Evolutionary conservation across 805 yeast genomes (phyloP), one percentile per base, ranked within the genome.

Genomic region (Priceomyces melissophilus): DNA sequence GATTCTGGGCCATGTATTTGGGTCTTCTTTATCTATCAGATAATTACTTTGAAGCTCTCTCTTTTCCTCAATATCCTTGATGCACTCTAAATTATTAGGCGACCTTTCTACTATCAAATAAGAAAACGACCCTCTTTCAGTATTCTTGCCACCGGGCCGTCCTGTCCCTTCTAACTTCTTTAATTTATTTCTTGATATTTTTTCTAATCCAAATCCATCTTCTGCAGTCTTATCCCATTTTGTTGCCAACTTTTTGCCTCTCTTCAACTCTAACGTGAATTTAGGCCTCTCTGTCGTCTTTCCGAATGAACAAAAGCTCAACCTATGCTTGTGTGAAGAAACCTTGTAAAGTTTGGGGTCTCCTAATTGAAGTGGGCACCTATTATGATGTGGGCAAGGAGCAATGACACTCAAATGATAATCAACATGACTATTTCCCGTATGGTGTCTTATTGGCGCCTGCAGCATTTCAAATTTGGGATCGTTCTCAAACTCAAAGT

Each of bases 351-450:
- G 79, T 28, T 76, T 77, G 2, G 95, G 87, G 37, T 84, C 84
- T 10, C 84, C 82, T 26, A 80, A 71, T 60, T 90, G 97, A 40
- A 91, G 65, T 0, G 98, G 97, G 54, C 97, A 90, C 48, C 70
- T 75, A 10, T 82, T 78, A 53, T 88, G 96, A 58, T 93, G 97
- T 1, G 91, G 63, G 56, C 97, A 93, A 3, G 99, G 99, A 0
- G 96, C 96, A 13, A 91, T 56, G 7, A 91, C 72, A 31, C 76
- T 75, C 38, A 89, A 54, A 48, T 83, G 82, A 54, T 75, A 72
- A 55, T 75, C 61, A 33, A 63, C 64, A 28, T 60, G 53, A 28
- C 58, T 61, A 20, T 20, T 20, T 20, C 8, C 8, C 4, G 8
- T 3, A 48, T 12, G n/a, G n/a, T 7, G 14, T 32, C 32, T 29